Conservation (phyloP, 2,329 filamentous ascomycete species). For the Mycosphaerella sp. region DNA sequence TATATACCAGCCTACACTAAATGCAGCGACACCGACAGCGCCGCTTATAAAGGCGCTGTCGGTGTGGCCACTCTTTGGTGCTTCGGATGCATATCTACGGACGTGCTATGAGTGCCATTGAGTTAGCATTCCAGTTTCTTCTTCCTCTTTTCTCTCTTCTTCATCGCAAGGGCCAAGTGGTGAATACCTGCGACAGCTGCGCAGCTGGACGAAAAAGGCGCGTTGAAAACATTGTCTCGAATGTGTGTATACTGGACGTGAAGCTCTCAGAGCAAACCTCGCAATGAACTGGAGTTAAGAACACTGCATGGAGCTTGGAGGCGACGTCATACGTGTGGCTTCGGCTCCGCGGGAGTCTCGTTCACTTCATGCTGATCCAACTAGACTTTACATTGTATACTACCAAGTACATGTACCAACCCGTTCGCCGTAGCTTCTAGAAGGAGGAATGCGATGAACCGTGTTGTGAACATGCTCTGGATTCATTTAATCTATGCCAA, state of each 20-base stretch:
- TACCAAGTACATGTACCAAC: too few relatives aligned
- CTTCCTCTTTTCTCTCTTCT: not conserved
- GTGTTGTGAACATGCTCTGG: too few relatives aligned
- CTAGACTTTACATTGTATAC: too few relatives aligned
- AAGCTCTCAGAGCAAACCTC: not conserved
- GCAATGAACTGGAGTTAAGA: not conserved
- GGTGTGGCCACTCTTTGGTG: constrained; percentile 49
- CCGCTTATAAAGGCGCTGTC: constrained; percentile 59
- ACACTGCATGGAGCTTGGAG: not conserved
- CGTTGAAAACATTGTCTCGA: constrained; percentile 23
- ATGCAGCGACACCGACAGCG: constrained; percentile 53
- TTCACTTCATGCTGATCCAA: too few relatives aligned
- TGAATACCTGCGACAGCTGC: constrained; percentile 34
- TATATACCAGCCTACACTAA: constrained; percentile 54
- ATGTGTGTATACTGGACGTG: not conserved
- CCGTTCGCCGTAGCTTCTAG: too few relatives aligned
- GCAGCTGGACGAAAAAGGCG: constrained; percentile 25
- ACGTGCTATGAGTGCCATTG: constrained; percentile 46
- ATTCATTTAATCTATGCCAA: too few relatives aligned
- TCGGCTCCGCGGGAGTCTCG: not conserved
- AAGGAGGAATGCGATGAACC: too few relatives aligned
- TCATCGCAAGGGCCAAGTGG: too few relatives aligned
- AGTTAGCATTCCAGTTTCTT: constrained; percentile 5
- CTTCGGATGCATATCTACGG: constrained; percentile 66
- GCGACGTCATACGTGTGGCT: not conserved